phyloP scores from a whole-genome alignment of 177 flowering plant genomes.

The Tripterygium wilfordii region DNA sequence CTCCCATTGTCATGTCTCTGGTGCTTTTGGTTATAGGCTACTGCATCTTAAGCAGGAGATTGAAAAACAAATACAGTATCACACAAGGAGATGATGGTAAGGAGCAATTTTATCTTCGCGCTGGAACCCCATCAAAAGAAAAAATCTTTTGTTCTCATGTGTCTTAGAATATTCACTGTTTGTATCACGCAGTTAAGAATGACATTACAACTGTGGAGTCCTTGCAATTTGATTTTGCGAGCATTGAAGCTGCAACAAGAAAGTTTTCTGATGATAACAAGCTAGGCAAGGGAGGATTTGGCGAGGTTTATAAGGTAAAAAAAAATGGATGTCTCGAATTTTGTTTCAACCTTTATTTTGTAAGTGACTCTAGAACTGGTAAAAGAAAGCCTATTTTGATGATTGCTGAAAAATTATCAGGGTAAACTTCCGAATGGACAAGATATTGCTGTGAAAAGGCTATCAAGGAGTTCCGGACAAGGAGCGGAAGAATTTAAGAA shows the following conservation, averaged over 20 bases:
- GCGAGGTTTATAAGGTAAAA: slow-evolving; percentile 24
- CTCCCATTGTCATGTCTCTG: slow-evolving; percentile 8
- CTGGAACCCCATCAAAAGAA: too few species aligned
- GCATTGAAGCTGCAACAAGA: slow-evolving; percentile 16
- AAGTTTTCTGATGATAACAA: slow-evolving; percentile 14
- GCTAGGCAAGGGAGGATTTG: slow-evolving; percentile 28
- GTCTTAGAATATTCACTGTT: too few species aligned
- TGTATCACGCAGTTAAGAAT: slow-evolving; percentile 2
- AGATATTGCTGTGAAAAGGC: slow-evolving; percentile 67
- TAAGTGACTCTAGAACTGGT: neutral
- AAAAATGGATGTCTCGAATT: neutral
- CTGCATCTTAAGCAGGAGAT: slow-evolving; percentile 7
- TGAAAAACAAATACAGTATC: neutral
- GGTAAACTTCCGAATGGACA: slow-evolving; percentile 41
- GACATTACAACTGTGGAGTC: slow-evolving; percentile 6
- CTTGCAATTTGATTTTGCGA: slow-evolving; percentile 9
- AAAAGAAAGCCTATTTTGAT: neutral
- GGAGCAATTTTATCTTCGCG: neutral
- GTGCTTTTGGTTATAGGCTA: slow-evolving; percentile 5
- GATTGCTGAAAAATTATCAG: slow-evolving; percentile 13
- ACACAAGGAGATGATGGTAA: slow-evolving; percentile 1
- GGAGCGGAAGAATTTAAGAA: slow-evolving; percentile 50
- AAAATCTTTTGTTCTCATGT: too few species aligned
- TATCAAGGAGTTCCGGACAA: slow-evolving; percentile 46
- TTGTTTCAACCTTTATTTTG: neutral